Evolutionary conservation across 2,329 filamentous ascomycete species (phyloP), one percentile per base, ranked within the genome.

Genomic region (Cladophialophora yegresii): DNA sequence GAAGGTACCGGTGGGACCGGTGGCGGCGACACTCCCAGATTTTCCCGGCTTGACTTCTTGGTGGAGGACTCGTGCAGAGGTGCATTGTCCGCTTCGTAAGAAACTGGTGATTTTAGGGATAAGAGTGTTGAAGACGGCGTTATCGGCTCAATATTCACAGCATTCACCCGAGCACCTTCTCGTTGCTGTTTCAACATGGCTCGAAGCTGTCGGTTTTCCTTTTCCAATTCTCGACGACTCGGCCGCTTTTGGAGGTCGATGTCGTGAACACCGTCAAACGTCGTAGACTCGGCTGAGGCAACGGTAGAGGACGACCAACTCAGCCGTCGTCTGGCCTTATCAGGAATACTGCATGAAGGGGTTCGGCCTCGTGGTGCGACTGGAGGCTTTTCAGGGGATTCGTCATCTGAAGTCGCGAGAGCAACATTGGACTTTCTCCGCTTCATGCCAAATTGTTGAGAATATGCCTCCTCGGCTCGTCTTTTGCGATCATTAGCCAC

Each of bases 181-280:
- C 69, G 69, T 54, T 67, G 63, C 54, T 71, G 67, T 57, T 61
- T 65, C 20, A 71, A 59, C 58, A 70, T 53, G 10, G 65, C 63
- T 58, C 71, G 67, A 1, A 71, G 67, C 45, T 72, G 68, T 45
- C 69, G 69, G 43, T 71, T 72, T 57, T 72, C 71, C 45, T 69
- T 67, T 49, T 72, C 70, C 22, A 72, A 56, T 51, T 71, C 65
- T 10, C 65, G 63, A 8, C 67, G 61, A 22, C 53, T 67, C 26
- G 66, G 65, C 5, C 67, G 67, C 55, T 71, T 72, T 16, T 64
- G 66, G 33, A 62, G 65, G 40, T 71, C 70, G 36, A 69, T 54
- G 56, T 67, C 65, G 40, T 53, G 62, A 9, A 54, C 54, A 23
- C 40, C 33, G 51, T 64, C 64, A 16, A 59, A 58, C 12, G 57